phyloP scores from a whole-genome alignment of 2,329 filamentous ascomycete species.

The Elsinoe arachidis region DNA sequence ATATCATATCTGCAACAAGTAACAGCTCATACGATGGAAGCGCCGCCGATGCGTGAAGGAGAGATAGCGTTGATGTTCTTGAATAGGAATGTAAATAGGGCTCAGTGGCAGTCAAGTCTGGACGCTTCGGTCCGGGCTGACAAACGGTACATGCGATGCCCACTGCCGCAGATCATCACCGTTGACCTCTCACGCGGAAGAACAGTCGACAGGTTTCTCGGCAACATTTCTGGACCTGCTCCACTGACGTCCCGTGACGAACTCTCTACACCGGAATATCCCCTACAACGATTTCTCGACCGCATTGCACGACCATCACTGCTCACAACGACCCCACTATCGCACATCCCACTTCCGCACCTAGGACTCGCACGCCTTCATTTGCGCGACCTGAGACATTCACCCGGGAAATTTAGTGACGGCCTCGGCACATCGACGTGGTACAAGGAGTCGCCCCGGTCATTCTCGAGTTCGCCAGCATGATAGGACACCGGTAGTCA shows the following conservation, averaged over 20 bases:
- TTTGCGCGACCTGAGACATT: slow-evolving; percentile 6
- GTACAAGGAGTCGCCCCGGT: background rate
- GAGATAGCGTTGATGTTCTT: background rate
- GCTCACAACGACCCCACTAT: background rate
- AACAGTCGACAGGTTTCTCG: slow-evolving; percentile 2
- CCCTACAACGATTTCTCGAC: background rate
- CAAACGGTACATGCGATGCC: background rate
- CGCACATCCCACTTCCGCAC: background rate
- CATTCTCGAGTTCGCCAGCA: background rate
- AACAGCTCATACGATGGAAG: background rate
- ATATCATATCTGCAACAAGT: background rate
- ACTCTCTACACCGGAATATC: background rate
- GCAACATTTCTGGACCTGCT: slow-evolving; percentile 7
- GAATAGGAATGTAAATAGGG: background rate
- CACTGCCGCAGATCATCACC: background rate
- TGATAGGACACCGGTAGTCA: slow-evolving; percentile 5
- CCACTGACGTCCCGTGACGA: background rate
- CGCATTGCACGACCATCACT: background rate
- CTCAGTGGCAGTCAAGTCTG: background rate
- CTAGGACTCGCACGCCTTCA: background rate
- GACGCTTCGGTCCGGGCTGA: slow-evolving; percentile 4
- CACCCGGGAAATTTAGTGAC: background rate
- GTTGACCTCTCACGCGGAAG: slow-evolving; percentile 5
- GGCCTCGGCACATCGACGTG: background rate
- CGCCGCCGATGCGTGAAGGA: background rate